Percentiles rank a stretch among this genome's conserved stretches.
Evolutionary conservation across 2,329 filamentous ascomycete species (phyloP).

Genomic region (Orbilia ellipsospora): DNA sequence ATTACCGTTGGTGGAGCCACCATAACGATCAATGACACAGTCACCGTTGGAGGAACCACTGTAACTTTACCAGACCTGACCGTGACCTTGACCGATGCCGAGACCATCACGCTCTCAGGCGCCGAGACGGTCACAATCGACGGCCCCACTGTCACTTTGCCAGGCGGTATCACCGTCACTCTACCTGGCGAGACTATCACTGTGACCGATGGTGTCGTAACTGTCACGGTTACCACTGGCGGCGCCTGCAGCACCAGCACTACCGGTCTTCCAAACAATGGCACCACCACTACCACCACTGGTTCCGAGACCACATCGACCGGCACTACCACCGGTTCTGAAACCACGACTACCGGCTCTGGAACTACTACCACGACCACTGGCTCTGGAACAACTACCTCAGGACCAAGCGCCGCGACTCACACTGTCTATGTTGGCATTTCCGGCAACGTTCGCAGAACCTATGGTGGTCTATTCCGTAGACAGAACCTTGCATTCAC

Average conservation of each 20-base stretch:
- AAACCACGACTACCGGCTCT: too few relatives aligned
- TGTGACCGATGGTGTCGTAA: background rate
- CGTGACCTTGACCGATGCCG: background rate
- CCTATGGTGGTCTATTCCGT: too few relatives aligned
- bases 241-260: slow-evolving; percentile 1
- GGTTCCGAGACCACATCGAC: background rate
- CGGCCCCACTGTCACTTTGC: slow-evolving; percentile 2
- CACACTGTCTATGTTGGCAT: too few relatives aligned
- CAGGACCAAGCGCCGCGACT: too few relatives aligned
- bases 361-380: too few relatives aligned
- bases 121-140: background rate
- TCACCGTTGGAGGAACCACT: background rate
- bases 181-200: slow-evolving; percentile 1
- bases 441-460: too few relatives aligned
- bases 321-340: background rate
- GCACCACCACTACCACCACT: background rate
- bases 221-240: background rate
- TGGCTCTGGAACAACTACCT: too few relatives aligned
- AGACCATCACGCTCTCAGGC: background rate
- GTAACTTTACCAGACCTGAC: background rate
- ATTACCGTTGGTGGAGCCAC: background rate
- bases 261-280: background rate
- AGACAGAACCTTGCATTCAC: too few relatives aligned
- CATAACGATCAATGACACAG: background rate
- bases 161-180: background rate